A percentile compares a stretch with the other conserved stretches of the same genome.
Conservation (phyloP, 768 basidiomycete species). For the Xerocomus brunneocitrinus region DNA sequence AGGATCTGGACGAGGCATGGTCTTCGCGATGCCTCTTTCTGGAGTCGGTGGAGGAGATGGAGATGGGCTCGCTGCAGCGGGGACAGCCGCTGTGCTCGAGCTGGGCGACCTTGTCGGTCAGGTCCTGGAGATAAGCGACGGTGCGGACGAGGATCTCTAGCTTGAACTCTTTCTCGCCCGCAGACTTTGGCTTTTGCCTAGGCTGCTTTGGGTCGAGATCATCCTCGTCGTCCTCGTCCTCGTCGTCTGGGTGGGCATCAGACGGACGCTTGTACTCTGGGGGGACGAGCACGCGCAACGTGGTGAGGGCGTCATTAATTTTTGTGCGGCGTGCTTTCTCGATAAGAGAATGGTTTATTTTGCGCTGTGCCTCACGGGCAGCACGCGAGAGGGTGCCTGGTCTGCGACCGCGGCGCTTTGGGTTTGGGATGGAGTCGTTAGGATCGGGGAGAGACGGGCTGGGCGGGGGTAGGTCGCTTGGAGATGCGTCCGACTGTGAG, state of each 20-base stretch:
- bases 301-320: slow-evolving; percentile 87
- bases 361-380: slow-evolving; percentile 81
- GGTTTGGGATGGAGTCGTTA: slow-evolving; percentile 27
- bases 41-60: background rate
- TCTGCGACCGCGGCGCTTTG: slow-evolving; percentile 67
- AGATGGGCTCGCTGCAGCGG: slow-evolving; percentile 20
- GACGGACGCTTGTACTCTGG: slow-evolving; percentile 39
- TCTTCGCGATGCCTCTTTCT: background rate
- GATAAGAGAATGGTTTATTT: slow-evolving; percentile 92
- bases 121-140: slow-evolving; percentile 70
- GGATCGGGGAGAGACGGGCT: slow-evolving; percentile 20
- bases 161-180: slow-evolving; percentile 86
- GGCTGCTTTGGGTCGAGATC: slow-evolving; percentile 27
- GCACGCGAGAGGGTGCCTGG: slow-evolving; percentile 68
- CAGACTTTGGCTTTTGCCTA: slow-evolving; percentile 28
- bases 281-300: slow-evolving; percentile 75
- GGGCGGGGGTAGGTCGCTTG: background rate
- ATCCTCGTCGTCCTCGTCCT: slow-evolving; percentile 35
- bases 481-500: slow-evolving; percentile 9
- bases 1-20: background rate
- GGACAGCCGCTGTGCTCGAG: slow-evolving; percentile 34
- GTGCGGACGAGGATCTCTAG: slow-evolving; percentile 85
- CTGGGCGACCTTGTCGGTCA: slow-evolving; percentile 51
- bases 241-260: slow-evolving; percentile 9
- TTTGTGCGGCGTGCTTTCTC: slow-evolving; percentile 92